These are phyloP conservation scores for Annulohypoxylon maeteangense DNA, from an alignment of 495 filamentous ascomycete species.

Conservation along the genomic window DNA sequence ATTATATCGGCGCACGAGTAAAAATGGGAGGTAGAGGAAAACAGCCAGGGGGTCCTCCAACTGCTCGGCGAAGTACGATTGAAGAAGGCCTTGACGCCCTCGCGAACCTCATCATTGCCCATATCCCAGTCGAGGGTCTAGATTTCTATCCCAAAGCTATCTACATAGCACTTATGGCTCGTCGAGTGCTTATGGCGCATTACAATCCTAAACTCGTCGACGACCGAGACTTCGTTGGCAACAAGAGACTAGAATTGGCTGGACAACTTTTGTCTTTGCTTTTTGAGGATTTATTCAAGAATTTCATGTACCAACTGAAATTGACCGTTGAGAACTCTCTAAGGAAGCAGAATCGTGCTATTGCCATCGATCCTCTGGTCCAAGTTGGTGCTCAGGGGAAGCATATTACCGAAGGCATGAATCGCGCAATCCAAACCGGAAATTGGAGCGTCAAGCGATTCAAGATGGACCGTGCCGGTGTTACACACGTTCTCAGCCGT, in stretches of 20 bases:
- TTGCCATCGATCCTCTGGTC: slow-evolving; percentile 84
- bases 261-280: slow-evolving; percentile 94
- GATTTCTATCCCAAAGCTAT: slow-evolving; percentile 96
- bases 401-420: slow-evolving; percentile 88
- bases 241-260: slow-evolving; percentile 93
- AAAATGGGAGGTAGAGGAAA: slow-evolving; percentile 79
- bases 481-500: slow-evolving; percentile 95
- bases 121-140: slow-evolving; percentile 87
- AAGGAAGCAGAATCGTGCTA: slow-evolving; percentile 86
- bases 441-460: slow-evolving; percentile 98
- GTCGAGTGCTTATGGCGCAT: slow-evolving; percentile 91
- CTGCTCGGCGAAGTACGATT: slow-evolving; percentile 71
- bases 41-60: slow-evolving; percentile 48
- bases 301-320: slow-evolving; percentile 87
- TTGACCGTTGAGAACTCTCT: slow-evolving; percentile 91
- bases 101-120: slow-evolving; percentile 88
- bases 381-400: slow-evolving; percentile 80
- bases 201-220: slow-evolving; percentile 89
- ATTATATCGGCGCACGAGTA: slow-evolving; percentile 85
- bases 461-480: slow-evolving; percentile 96
- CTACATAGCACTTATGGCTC: slow-evolving; percentile 95
- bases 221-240: slow-evolving; percentile 97
- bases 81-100: slow-evolving; percentile 93
- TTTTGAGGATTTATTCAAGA: slow-evolving; percentile 98
- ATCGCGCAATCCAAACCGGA: slow-evolving; percentile 92